Percentiles rank a stretch among this genome's conserved stretches.
These are phyloP conservation scores for Mallotus repandus DNA, from an alignment of 441 rosid species.

Conservation along the genomic window DNA sequence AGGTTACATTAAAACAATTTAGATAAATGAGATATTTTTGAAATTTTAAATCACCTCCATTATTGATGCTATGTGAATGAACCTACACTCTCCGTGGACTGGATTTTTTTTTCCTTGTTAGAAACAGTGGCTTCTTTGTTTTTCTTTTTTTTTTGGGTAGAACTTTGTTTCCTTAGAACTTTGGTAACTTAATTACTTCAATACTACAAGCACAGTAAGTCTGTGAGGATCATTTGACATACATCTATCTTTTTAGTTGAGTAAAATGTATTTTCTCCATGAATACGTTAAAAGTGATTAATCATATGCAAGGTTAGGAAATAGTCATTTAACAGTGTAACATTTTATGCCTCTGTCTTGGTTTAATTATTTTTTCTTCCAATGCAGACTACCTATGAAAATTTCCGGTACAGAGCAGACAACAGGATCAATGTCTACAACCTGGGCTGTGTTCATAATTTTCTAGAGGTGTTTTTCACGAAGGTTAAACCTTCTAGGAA, in stretches of 20 bases:
- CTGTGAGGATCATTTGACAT: neutral
- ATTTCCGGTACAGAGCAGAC: constrained; percentile 85
- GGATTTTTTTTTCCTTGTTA: no score
- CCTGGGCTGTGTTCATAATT: constrained; percentile 61
- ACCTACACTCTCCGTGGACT: neutral
- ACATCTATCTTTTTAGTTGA: neutral
- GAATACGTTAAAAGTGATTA: no score
- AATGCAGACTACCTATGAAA: constrained; percentile 87
- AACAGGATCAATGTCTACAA: constrained; percentile 63
- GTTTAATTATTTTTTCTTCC: constrained; percentile 12
- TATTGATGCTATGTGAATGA: neutral
- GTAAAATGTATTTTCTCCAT: neutral
- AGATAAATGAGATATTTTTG: neutral
- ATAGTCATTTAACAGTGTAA: neutral
- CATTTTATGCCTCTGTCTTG: neutral
- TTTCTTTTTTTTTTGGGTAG: no score
- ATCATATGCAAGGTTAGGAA: neutral
- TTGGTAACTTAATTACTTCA: no score
- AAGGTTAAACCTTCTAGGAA: constrained; percentile 70
- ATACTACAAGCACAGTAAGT: no score
- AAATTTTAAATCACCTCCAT: neutral
- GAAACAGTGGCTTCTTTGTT: no score
- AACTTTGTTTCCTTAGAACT: no score
- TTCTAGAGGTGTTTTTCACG: constrained; percentile 73
- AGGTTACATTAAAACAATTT: neutral